These are phyloP conservation scores for Tylopilus vinaceipallidus DNA, from an alignment of 768 basidiomycete species.

Conservation along the genomic window DNA sequence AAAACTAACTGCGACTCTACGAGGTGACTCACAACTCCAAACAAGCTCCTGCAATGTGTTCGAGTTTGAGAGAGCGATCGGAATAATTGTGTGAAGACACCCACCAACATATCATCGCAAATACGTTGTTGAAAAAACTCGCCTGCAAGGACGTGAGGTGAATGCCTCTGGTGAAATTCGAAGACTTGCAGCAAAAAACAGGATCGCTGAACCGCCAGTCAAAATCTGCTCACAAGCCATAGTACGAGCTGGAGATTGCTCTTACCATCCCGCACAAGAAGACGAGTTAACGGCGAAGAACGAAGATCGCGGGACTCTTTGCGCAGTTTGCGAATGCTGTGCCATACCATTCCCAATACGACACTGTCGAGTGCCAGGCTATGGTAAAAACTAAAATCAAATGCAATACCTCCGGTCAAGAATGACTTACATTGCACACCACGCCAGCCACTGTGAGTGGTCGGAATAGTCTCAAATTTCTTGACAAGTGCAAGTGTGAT, in stretches of 20 bases:
- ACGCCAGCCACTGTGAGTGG: conserved; percentile 10
- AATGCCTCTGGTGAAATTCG: no score
- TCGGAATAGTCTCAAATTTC: not conserved
- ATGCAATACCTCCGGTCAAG: not conserved
- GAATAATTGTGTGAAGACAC: no score
- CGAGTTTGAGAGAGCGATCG: no score
- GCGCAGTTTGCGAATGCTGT: conserved; percentile 1
- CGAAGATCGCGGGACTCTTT: not conserved
- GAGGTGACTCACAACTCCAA: no score
- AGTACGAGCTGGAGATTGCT: no score
- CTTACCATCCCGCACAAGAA: conserved; percentile 14
- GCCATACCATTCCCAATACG: conserved; percentile 4
- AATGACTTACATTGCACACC: conserved; percentile 5
- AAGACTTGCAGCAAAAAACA: conserved; percentile 6
- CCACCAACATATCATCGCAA: no score
- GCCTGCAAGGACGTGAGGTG: no score
- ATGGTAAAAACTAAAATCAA: not conserved
- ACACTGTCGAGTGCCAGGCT: conserved; percentile 10
- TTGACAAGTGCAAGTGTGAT: not conserved
- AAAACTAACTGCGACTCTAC: no score
- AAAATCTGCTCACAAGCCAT: not conserved
- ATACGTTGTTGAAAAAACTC: no score
- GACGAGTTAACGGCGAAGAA: not conserved
- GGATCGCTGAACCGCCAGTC: not conserved
- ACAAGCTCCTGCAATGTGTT: no score